Conservation (phyloP, 148 eudicot genomes). For the Spergularia marina region DNA sequence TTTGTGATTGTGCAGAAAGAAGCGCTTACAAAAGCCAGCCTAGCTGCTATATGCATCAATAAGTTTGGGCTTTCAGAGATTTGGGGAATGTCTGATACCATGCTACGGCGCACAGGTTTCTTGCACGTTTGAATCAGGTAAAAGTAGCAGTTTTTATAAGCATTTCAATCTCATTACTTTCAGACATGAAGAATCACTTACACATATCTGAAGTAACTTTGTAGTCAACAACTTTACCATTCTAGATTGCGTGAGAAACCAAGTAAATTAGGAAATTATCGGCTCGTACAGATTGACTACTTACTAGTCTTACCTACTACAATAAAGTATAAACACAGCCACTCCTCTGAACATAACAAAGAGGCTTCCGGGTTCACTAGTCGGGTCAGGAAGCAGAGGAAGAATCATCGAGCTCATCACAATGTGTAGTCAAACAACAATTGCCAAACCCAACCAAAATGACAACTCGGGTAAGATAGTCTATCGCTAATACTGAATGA, state of each 20-base stretch:
- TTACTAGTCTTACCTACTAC: neutral
- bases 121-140: slow-evolving; percentile 2
- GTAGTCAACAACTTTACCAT: neutral
- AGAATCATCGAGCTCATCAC: neutral
- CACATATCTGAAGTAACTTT: neutral
- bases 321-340: neutral
- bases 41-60: neutral
- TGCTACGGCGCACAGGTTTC: neutral
- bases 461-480: neutral
- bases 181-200: neutral
- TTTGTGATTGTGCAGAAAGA: neutral
- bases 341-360: too few relatives aligned
- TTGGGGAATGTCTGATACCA: neutral
- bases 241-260: neutral
- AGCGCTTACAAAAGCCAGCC: neutral
- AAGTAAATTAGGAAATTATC: neutral
- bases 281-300: neutral
- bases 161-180: neutral
- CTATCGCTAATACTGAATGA: neutral
- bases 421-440: neutral
- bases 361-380: neutral
- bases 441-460: neutral
- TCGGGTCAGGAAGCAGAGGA: neutral
- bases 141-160: neutral
- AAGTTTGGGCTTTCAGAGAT: neutral